These are phyloP conservation scores for Crucibulum laeve DNA, from an alignment of 768 basidiomycete species.

Conservation along the genomic window DNA sequence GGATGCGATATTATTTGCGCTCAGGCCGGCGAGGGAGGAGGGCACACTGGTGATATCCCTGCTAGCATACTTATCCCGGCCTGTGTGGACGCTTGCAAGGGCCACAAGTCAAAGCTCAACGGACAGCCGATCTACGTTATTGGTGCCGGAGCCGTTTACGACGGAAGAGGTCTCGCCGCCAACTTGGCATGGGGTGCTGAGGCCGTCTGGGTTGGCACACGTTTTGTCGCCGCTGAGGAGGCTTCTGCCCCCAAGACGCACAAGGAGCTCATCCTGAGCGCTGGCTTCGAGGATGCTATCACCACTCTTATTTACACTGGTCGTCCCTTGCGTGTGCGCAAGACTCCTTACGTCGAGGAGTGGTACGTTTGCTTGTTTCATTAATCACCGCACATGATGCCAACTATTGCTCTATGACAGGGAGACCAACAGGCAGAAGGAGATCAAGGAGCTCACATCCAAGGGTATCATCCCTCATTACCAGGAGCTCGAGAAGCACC, in stretches of 20 bases:
- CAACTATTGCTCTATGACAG: too few species aligned
- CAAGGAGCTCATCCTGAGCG: conserved; percentile 71
- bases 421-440: conserved; percentile 72
- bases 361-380: conserved; percentile 69
- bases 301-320: conserved; percentile 90
- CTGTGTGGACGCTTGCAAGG: conserved; percentile 80
- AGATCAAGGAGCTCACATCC: conserved; percentile 79
- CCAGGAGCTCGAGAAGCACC: conserved; percentile 71
- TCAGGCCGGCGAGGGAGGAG: conserved; percentile 90
- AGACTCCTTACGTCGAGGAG: conserved; percentile 81
- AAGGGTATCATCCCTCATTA: conserved; percentile 80
- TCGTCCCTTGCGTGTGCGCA: conserved; percentile 80
- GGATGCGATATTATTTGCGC: conserved; percentile 94
- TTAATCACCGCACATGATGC: too few species aligned
- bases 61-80: conserved; percentile 88
- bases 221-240: conserved; percentile 81
- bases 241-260: conserved; percentile 81
- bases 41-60: conserved; percentile 81
- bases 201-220: conserved; percentile 85
- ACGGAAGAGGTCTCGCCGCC: conserved; percentile 83
- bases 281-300: conserved; percentile 73
- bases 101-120: conserved; percentile 72
- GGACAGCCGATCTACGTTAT: conserved; percentile 83
- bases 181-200: conserved; percentile 88
- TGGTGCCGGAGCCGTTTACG: conserved; percentile 89